Evolutionary conservation across 78 protist genomes (phyloP).

Genomic region (Dictyostelium brefeldianum): DNA sequence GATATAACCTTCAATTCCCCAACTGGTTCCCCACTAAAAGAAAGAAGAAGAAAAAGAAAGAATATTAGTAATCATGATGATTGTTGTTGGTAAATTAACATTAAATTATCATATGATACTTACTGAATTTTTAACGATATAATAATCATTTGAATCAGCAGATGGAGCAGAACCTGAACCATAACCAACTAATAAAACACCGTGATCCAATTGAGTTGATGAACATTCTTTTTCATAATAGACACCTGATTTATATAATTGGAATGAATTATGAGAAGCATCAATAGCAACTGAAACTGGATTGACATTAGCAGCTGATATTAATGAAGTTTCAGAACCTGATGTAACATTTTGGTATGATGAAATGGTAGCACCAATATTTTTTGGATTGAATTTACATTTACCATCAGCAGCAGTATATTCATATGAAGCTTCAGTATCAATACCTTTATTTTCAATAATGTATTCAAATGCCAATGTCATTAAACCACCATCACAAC

Average conservation of each 20-base stretch:
- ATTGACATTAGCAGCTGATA: conserved; percentile 26
- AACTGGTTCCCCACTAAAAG: no score
- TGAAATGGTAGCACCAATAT: conserved; percentile 67
- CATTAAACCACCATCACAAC: conserved; percentile 81
- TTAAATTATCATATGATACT: no score
- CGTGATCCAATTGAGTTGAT: no score
- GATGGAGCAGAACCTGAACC: background rate
- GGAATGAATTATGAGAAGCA: no score
- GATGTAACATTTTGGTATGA: conserved; percentile 52
- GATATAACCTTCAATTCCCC: no score
- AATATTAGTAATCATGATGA: background rate
- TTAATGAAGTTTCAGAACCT: conserved; percentile 66
- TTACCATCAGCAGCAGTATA: conserved; percentile 70
- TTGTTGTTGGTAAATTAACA: background rate
- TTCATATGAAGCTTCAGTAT: conserved; percentile 91
- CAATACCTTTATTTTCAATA: conserved; percentile 75
- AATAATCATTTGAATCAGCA: background rate
- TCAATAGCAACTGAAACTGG: no score
- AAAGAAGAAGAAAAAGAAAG: background rate
- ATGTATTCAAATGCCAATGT: conserved; percentile 84
- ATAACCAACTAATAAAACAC: background rate
- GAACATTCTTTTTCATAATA: no score
- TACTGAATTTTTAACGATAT: background rate
- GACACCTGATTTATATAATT: no score
- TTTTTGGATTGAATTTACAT: conserved; percentile 50